Conservation (phyloP, 2,329 filamentous ascomycete species). For the Metarhizium album region DNA sequence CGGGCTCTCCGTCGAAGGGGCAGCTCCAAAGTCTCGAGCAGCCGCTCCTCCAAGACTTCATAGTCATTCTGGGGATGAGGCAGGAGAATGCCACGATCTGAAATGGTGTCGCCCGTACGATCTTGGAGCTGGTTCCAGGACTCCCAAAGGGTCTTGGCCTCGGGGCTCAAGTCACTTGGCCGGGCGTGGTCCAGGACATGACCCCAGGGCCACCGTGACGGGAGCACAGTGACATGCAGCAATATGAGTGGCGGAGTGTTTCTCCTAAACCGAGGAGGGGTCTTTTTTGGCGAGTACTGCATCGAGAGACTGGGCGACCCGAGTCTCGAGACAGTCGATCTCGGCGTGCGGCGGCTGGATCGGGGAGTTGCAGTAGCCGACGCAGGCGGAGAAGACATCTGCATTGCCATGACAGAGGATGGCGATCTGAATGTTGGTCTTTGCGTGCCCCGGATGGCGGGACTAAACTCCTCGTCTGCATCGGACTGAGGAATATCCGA, state of each 20-base stretch:
- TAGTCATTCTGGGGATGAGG: constrained; percentile 73
- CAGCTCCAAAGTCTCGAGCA: constrained; percentile 65
- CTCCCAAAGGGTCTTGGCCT: constrained; percentile 42
- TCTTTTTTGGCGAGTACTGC: constrained; percentile 47
- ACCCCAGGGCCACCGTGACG: constrained; percentile 55
- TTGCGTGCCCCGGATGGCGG: constrained; percentile 46
- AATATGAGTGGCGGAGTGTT: constrained; percentile 59
- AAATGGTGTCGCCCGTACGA: constrained; percentile 60
- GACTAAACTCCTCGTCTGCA: constrained; percentile 34
- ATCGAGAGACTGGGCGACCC: constrained; percentile 42
- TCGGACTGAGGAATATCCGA: constrained; percentile 42
- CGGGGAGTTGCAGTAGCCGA: constrained; percentile 47
- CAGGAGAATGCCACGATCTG: constrained; percentile 63
- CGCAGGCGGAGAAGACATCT: constrained; percentile 57
- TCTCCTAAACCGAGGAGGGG: constrained; percentile 46
- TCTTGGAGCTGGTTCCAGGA: constrained; percentile 59
- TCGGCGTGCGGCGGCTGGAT: constrained; percentile 36
- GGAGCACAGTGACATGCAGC: constrained; percentile 66
- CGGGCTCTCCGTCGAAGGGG: constrained; percentile 52
- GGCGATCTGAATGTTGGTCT: constrained; percentile 59
- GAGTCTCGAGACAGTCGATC: constrained; percentile 42
- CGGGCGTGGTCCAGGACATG: constrained; percentile 38
- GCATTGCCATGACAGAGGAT: constrained; percentile 58
- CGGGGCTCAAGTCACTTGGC: constrained; percentile 30
- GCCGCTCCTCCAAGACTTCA: constrained; percentile 65